Percentiles rank a stretch among this genome's conserved stretches.
These are phyloP conservation scores for Aspergillus caelatus DNA, from an alignment of 2,329 filamentous ascomycete genomes.

Conservation along the genomic window DNA sequence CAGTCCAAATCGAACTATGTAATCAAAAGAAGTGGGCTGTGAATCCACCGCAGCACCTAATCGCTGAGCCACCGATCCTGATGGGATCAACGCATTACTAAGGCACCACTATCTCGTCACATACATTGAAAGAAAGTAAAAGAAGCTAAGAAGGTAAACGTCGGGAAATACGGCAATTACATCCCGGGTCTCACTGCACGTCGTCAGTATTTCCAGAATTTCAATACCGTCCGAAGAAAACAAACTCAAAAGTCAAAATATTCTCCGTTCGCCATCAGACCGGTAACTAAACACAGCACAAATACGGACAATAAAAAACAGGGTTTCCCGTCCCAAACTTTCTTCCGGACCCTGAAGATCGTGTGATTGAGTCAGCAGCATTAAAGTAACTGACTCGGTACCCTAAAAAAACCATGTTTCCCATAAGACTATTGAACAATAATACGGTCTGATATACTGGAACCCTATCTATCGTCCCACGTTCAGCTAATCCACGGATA, in stretches of 20 bases:
- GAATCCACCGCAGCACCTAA: not conserved
- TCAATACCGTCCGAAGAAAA: not conserved
- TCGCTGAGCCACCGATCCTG: slow-evolving; percentile 1
- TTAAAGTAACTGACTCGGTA: not conserved
- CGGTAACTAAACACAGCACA: not conserved
- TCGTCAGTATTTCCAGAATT: not conserved
- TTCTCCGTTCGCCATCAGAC: not conserved
- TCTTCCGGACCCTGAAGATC: slow-evolving; percentile 17
- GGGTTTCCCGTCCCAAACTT: slow-evolving; percentile 11
- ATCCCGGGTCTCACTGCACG: not conserved
- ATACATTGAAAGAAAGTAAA: not conserved
- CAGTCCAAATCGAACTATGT: not conserved
- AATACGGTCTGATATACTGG: slow-evolving; percentile 1
- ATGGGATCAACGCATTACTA: not conserved
- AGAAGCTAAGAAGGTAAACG: not conserved
- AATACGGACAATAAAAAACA: not conserved
- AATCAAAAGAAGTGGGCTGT: not conserved
- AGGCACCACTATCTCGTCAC: not conserved
- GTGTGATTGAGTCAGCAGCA: slow-evolving; percentile 4
- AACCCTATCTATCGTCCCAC: not conserved
- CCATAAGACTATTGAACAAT: not conserved
- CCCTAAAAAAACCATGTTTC: not conserved
- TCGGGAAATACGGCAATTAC: not conserved
- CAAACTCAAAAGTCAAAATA: slow-evolving; percentile 3
- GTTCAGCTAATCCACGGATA: not conserved